These are phyloP conservation scores for Parascedosporium putredinis DNA, from an alignment of 2,329 filamentous ascomycete genomes.

Conservation along the genomic window DNA sequence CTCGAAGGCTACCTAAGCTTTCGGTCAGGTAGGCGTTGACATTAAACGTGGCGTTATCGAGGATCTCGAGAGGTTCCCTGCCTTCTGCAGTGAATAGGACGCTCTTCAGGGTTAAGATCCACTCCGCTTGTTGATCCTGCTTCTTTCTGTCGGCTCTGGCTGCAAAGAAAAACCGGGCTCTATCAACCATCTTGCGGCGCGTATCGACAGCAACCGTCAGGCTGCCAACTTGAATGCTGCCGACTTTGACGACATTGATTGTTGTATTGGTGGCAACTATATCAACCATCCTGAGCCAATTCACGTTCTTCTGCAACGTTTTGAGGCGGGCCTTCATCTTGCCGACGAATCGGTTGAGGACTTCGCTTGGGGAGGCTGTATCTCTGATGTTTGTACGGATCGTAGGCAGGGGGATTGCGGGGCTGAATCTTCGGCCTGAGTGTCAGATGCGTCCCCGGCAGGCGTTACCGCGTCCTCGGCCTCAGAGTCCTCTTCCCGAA, in stretches of 20 bases:
- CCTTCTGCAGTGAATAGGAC: slow-evolving; percentile 82
- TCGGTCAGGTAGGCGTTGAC: slow-evolving; percentile 85
- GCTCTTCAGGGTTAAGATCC: slow-evolving; percentile 79
- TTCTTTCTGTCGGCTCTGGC: slow-evolving; percentile 53
- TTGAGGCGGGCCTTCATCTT: slow-evolving; percentile 78
- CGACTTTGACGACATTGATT: slow-evolving; percentile 68
- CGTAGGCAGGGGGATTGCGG: slow-evolving; percentile 10
- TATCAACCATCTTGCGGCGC: slow-evolving; percentile 79
- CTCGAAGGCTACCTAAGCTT: slow-evolving; percentile 74
- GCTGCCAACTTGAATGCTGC: slow-evolving; percentile 73
- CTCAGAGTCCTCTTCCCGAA: slow-evolving; percentile 15
- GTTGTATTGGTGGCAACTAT: slow-evolving; percentile 74
- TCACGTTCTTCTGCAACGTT: slow-evolving; percentile 71
- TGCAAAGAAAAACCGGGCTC: slow-evolving; percentile 79
- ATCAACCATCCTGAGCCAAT: slow-evolving; percentile 84
- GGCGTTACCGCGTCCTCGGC: slow-evolving; percentile 18
- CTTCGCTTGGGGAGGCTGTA: slow-evolving; percentile 46
- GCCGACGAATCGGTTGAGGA: slow-evolving; percentile 65
- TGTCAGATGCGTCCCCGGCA: slow-evolving; percentile 15
- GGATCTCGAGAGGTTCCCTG: slow-evolving; percentile 71
- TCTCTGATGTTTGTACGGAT: slow-evolving; percentile 18
- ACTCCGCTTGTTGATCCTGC: slow-evolving; percentile 67
- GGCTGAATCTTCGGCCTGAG: slow-evolving; percentile 6
- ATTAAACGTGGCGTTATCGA: slow-evolving; percentile 82
- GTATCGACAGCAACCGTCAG: slow-evolving; percentile 86